A percentile compares a stretch with the other conserved stretches of the same genome.
phyloP scores from a whole-genome alignment of 441 rosid species.

The Monsonia emarginata region DNA sequence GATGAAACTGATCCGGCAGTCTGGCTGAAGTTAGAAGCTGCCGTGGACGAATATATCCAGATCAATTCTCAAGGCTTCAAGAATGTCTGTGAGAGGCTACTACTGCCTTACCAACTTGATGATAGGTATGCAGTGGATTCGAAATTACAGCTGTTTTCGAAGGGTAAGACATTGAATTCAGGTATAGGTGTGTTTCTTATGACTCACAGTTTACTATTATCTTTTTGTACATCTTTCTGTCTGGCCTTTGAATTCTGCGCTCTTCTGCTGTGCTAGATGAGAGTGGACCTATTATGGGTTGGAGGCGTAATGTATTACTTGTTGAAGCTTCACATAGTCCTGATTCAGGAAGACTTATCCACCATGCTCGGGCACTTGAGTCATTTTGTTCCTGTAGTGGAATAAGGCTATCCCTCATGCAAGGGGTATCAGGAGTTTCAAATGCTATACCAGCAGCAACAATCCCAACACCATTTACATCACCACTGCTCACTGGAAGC shows the following conservation, averaged over 20 bases:
- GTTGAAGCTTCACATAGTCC: conserved; percentile 90
- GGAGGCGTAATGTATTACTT: conserved; percentile 87
- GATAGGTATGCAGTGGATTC: conserved; percentile 54
- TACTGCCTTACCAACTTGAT: conserved; percentile 65
- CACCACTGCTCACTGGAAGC: conserved; percentile 86
- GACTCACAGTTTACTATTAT: background rate
- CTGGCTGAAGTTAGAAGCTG: conserved; percentile 85
- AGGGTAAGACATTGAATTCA: conserved; percentile 39
- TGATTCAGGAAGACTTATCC: conserved; percentile 63
- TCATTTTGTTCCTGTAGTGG: conserved; percentile 60
- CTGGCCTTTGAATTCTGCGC: conserved; percentile 19
- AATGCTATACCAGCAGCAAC: conserved; percentile 49
- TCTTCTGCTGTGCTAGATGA: conserved; percentile 34
- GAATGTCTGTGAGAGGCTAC: conserved; percentile 58
- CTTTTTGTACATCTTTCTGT: conserved; percentile 9
- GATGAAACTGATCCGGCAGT: conserved; percentile 97
- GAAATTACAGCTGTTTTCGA: conserved; percentile 35
- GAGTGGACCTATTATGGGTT: conserved; percentile 63
- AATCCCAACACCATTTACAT: conserved; percentile 72
- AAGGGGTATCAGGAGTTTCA: conserved; percentile 43
- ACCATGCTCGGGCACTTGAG: conserved; percentile 93
- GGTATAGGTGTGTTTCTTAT: conserved; percentile 33
- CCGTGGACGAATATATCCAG: conserved; percentile 66
- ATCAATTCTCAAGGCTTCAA: conserved; percentile 56
- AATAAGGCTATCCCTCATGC: conserved; percentile 58